Base-by-base conservation (phyloP, 2,329 filamentous ascomycete species). In the Aquanectria penicillioides region DNA sequence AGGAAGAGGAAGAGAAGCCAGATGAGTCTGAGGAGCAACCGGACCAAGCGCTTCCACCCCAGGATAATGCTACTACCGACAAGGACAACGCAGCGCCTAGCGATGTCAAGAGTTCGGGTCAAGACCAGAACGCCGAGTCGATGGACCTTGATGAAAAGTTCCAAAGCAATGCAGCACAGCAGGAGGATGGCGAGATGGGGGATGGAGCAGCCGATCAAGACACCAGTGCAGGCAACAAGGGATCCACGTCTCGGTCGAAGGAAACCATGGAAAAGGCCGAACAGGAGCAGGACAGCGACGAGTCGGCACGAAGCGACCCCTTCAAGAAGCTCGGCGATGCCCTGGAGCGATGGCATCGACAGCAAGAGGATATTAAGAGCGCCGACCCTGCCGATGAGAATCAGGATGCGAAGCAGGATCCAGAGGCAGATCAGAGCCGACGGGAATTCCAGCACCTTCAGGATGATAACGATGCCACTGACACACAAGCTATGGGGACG, bases 241-340 rank as follows among this genome's bases (percentile, higher is more conserved):
- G 88, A 11, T 79, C 77, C 7, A 75, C 81, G 15, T 82, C 84
- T 2, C 76, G 78, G 33, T 75, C 78, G 10, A 80, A 83, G 51
- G 80, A 85, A 33, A 75, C 79, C 5, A 73, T 78, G n/a, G 79
- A 83, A n/a, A 73, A 78, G 29, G 74, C 78, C n/a, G 77, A 82
- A 6, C 68, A 76, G 41, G 72, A 78, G 23, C 73, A 76, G 33
- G 80, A 85, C 50, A 77, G 80, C 10, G 74, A 79, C 37, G 78
- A 83, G 50, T 76, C 76, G 7, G 75, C 78, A 51, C 77, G 76
- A 33, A 77, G 81, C 40, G 87, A 95, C 66, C 91, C 93, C 1
- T 97, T 97, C 83, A 95, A 95, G 78, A 96, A 97, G 71, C 86
- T 99, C 25, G 95, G 95, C 18, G 93, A 99, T 78, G 90, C 93